Evolutionary conservation across 78 protist genomes (phyloP), one percentile per base, ranked within the genome.

Genomic region (Dictyostelium capitatum): DNA sequence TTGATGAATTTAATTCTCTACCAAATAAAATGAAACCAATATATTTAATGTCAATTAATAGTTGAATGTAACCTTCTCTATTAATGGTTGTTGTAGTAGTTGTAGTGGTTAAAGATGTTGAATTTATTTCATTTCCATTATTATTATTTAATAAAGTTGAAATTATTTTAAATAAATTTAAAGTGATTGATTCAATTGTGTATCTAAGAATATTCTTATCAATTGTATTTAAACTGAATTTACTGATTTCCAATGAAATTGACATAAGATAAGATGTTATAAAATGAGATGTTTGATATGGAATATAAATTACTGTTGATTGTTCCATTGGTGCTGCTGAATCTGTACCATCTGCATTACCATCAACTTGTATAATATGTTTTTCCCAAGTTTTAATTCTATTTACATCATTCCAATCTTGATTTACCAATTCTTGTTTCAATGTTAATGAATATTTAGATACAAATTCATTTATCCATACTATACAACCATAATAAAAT

Each of bases 41-140:
- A 87, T 87, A 87, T 28, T 64, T 87, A 28, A 87, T 28, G 65
- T 87, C 93, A 1, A 87, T 46, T n/a, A 72, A 79, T 48, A 87
- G 37, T 64, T 87, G 93, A 20, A 87, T 28, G 77, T 87, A 87
- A 7, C 84, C 84, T 50, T 87, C 93, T 32, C 75, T 84, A 5
- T 48, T 50, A 25, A 70, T 37, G 11, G 50, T 67, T 7, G 3
- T 72, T 10, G 4, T 69, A 9, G n/a, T 9, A 19, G 51, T 11
- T 5, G 28, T 43, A 6, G 47, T 41, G 0, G 48, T 82, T 15
- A 47, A 23, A 9, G 30, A 25, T 43, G 73, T 32, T 30, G 57
- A 83, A n/a, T n/a, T n/a, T n/a, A n/a, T n/a, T n/a, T n/a, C n/a
- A n/a, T n/a, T n/a, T n/a, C n/a, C n/a, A n/a, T n/a, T n/a, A n/a